phyloP scores from a whole-genome alignment of 805 yeast species.

The Saccharomycopsis synnaedendra region DNA sequence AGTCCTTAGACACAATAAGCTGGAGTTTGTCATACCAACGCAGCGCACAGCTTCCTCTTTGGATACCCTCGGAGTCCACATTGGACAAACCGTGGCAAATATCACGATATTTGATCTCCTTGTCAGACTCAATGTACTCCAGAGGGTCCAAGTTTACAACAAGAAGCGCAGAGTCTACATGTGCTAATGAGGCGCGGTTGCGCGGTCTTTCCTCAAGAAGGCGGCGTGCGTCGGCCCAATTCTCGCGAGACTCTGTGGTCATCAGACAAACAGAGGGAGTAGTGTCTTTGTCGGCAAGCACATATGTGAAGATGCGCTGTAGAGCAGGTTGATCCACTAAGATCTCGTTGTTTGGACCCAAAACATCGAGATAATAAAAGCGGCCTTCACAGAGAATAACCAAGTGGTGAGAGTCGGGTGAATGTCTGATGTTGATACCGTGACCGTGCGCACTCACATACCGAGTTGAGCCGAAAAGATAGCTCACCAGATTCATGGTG shows the following conservation, averaged over 20 bases:
- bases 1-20: conserved; percentile 70
- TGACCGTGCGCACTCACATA: conserved; percentile 26
- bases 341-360: conserved; percentile 55
- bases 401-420: conserved; percentile 55
- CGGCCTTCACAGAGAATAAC: conserved; percentile 72
- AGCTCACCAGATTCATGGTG: conserved; percentile 58
- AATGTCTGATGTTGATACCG: conserved; percentile 70
- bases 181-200: conserved; percentile 45
- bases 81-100: conserved; percentile 74
- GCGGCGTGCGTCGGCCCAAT: conserved; percentile 70
- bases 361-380: conserved; percentile 78
- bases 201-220: conserved; percentile 27
- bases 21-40: conserved; percentile 92
- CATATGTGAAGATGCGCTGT: conserved; percentile 49
- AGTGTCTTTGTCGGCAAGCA: conserved; percentile 54
- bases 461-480: conserved; percentile 61
- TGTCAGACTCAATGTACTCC: conserved; percentile 28
- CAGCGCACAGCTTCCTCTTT: conserved; percentile 85
- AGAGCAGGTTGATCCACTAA: conserved; percentile 58
- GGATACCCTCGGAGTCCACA: conserved; percentile 64
- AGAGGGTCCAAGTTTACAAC: conserved; percentile 71
- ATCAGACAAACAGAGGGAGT: conserved; percentile 62
- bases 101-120: conserved; percentile 16
- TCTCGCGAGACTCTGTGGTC: conserved; percentile 75
- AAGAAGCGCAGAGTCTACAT: conserved; percentile 71